Base-by-base conservation (phyloP, 78 protist species). In the Cavenderia fasciculata region DNA sequence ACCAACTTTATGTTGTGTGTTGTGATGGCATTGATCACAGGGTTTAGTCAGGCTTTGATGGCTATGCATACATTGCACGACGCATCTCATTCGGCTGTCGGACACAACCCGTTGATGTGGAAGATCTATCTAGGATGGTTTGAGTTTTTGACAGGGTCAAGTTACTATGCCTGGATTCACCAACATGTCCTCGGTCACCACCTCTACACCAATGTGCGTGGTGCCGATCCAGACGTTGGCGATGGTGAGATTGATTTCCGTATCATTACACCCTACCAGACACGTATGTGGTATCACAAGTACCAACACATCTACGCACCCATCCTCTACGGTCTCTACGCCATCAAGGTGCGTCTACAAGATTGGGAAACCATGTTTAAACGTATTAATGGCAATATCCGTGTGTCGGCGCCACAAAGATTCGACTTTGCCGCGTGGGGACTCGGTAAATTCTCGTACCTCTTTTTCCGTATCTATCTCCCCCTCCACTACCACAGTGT, bases 291-390 rank as follows among this genome's bases (percentile, higher is more conserved):
- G 77, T 75, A 75, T 34, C 86, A 86, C 31, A 86, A 71, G 44
- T 86, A 86, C 69, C 92, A 86, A 71, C 92, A 86, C 52, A 86
- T 86, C 47, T 86, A 86, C 34, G 92, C 92, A 1, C 92, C 92
- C 38, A 56, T 86, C 25, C 92, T 86, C 85, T 86, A 86, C 54
- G 84, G 92, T 31, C 56, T 86, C 40, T 75, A 75, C 49, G 18
- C 90, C 0, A 23, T 82, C 43, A 82, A 82, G 49, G 54, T 43
- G 38, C 90, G 78, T 82, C 5, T 70, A 19, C 76, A 65, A 57
- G 90, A 82, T 29, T n/a, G 23, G 10, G 78, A 82, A 41, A 36
- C 90, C 0, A 62, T 77, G 40, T 46, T 57, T 29, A 61, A 29
- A 29, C 54, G 63, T n/a, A 31, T 11, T 38, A 82, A 68, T 5